These are phyloP conservation scores for Mortierella sp. DNA, from an alignment of 371 early-diverging fungal genomes.

Conservation along the genomic window DNA sequence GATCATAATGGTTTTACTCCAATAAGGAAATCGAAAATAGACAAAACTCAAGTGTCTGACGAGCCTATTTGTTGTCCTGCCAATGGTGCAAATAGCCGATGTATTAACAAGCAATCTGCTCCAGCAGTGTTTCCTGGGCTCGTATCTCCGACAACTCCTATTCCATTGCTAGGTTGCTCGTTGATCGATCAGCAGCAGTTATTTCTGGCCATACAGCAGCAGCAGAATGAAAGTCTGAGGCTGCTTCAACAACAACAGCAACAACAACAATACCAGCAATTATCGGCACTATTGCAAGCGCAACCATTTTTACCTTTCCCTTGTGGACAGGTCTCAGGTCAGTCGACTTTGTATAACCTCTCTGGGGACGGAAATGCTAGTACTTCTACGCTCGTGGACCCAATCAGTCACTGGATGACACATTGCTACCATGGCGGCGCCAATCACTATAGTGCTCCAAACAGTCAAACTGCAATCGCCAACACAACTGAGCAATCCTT, in stretches of 20 bases:
- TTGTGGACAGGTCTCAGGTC: background rate
- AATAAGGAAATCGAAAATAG: background rate
- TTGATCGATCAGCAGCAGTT: slow-evolving; percentile 28
- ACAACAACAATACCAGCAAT: slow-evolving; percentile 12
- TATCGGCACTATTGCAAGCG: background rate
- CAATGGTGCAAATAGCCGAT: background rate
- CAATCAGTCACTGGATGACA: background rate
- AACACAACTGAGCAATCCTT: background rate
- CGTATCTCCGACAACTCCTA: background rate
- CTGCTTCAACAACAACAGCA: slow-evolving; percentile 7
- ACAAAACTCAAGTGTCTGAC: background rate
- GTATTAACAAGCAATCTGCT: background rate
- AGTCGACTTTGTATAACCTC: slow-evolving; percentile 9
- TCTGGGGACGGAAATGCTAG: slow-evolving; percentile 8
- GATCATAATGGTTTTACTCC: background rate
- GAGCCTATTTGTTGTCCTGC: background rate
- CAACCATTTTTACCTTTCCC: background rate
- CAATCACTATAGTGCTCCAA: background rate
- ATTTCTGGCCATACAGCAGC: slow-evolving; percentile 10
- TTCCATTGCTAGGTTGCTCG: background rate
- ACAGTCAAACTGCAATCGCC: background rate
- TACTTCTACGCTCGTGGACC: background rate
- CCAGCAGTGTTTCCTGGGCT: background rate
- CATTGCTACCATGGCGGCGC: background rate
- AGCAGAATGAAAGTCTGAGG: background rate